A percentile compares a stretch with the other conserved stretches of the same genome.
phyloP scores from a whole-genome alignment of 805 yeast species.

The Metschnikowia chrysomelidarum region DNA sequence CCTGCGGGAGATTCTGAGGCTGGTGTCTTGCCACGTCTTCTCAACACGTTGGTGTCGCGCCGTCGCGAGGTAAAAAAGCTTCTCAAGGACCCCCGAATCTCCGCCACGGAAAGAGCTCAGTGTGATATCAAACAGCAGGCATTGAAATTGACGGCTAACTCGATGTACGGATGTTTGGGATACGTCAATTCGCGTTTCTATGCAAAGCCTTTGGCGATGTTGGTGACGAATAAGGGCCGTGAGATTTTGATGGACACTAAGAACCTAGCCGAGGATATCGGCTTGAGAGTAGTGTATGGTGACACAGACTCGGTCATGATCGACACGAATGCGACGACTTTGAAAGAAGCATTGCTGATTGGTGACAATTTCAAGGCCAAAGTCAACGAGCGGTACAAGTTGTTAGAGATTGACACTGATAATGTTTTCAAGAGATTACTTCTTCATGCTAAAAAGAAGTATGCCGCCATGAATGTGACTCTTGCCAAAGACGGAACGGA shows the following conservation, averaged over 20 bases:
- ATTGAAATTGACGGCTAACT: constrained; percentile 92
- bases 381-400: constrained; percentile 84
- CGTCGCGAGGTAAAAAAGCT: constrained; percentile 90
- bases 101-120: constrained; percentile 67
- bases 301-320: constrained; percentile 99
- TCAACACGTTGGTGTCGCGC: constrained; percentile 81
- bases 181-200: constrained; percentile 88
- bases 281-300: constrained; percentile 88
- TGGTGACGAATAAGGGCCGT: constrained; percentile 93
- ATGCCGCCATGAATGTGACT: constrained; percentile 81
- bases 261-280: constrained; percentile 83
- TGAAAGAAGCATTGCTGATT: constrained; percentile 70
- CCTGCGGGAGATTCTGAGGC: constrained; percentile 58
- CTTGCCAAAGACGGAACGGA: constrained; percentile 52
- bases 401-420: constrained; percentile 92
- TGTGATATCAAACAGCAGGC: constrained; percentile 97
- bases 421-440: constrained; percentile 83
- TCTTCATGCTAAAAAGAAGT: constrained; percentile 93
- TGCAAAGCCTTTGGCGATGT: constrained; percentile 93
- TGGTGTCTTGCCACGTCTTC: constrained; percentile 85
- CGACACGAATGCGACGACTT: constrained; percentile 74
- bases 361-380: constrained; percentile 81
- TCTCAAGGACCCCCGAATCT: constrained; percentile 69
- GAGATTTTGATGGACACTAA: constrained; percentile 92
- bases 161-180: constrained; percentile 99